These are phyloP conservation scores for Stevia rebaudiana DNA, from an alignment of 140 eudicot genomes.

Conservation along the genomic window DNA sequence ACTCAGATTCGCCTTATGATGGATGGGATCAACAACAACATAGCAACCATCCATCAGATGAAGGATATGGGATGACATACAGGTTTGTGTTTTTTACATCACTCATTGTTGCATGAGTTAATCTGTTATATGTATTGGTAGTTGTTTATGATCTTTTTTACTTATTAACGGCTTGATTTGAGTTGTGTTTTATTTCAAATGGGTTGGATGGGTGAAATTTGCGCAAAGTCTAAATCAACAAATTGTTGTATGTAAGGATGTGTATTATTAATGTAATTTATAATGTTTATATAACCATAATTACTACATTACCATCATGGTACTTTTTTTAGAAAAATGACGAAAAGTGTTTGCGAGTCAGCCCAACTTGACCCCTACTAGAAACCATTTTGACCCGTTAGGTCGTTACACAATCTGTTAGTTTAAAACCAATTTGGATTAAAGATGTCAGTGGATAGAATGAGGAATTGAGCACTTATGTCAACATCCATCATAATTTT, in stretches of 20 bases:
- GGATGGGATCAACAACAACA: constrained; percentile 37
- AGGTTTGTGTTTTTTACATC: constrained; percentile 40
- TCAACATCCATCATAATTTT: background rate
- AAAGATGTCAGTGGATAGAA: background rate
- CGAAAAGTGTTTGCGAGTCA: background rate
- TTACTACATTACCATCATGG: background rate
- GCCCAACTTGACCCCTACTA: background rate
- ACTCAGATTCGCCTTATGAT: constrained; percentile 32
- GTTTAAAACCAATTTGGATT: background rate
- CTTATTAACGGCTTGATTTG: background rate
- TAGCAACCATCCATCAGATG: constrained; percentile 35
- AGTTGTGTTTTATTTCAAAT: constrained; percentile 1
- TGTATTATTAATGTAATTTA: background rate
- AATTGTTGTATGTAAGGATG: background rate
- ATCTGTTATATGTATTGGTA: background rate
- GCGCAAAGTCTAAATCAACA: background rate
- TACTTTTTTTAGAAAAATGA: background rate
- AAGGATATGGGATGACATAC: constrained; percentile 32
- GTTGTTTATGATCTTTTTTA: background rate
- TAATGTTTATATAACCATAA: background rate
- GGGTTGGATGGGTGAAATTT: background rate
- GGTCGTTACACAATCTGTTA: background rate
- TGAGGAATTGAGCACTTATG: background rate
- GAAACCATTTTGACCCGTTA: background rate
- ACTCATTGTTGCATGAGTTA: constrained; percentile 7